Conservation (phyloP, 2,329 filamentous ascomycete genomes). For the Ambrosiella cleistominuta region DNA sequence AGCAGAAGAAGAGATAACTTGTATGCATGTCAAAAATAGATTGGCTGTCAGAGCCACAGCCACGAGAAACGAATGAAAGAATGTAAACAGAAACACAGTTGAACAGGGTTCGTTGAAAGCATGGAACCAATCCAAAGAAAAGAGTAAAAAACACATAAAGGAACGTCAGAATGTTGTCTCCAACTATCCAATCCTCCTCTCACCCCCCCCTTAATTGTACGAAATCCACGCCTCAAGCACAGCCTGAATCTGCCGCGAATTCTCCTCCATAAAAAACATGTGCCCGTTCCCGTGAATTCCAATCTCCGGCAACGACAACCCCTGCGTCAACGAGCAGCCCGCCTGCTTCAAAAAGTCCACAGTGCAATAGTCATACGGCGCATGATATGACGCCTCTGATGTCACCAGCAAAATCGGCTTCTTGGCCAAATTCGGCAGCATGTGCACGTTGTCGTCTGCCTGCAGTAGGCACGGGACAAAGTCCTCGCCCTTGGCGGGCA, state of each 20-base stretch:
- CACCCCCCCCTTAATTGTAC: not conserved
- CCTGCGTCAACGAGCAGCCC: conserved; percentile 18
- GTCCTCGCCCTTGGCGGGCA: conserved; percentile 15
- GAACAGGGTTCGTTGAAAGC: too few relatives aligned
- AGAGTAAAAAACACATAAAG: too few relatives aligned
- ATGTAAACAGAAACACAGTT: too few relatives aligned
- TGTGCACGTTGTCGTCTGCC: conserved; percentile 16
- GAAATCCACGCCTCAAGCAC: conserved; percentile 10
- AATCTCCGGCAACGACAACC: conserved; percentile 19
- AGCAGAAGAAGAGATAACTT: too few relatives aligned
- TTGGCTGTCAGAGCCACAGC: too few relatives aligned
- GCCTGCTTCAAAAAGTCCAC: conserved; percentile 27
- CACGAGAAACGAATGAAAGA: too few relatives aligned
- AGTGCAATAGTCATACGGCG: conserved; percentile 28
- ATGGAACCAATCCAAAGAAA: too few relatives aligned
- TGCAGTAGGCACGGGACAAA: conserved; percentile 21
- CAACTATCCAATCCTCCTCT: too few relatives aligned
- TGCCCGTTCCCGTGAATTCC: conserved; percentile 29
- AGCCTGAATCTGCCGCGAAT: conserved; percentile 23
- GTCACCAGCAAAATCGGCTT: conserved; percentile 25
- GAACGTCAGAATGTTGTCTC: too few relatives aligned
- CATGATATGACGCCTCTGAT: conserved; percentile 27
- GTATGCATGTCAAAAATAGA: too few relatives aligned
- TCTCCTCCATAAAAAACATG: conserved; percentile 32
- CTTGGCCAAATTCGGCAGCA: conserved; percentile 21